phyloP scores from a whole-genome alignment of 129 eudicot genomes.

The Oenanthe sinensis region DNA sequence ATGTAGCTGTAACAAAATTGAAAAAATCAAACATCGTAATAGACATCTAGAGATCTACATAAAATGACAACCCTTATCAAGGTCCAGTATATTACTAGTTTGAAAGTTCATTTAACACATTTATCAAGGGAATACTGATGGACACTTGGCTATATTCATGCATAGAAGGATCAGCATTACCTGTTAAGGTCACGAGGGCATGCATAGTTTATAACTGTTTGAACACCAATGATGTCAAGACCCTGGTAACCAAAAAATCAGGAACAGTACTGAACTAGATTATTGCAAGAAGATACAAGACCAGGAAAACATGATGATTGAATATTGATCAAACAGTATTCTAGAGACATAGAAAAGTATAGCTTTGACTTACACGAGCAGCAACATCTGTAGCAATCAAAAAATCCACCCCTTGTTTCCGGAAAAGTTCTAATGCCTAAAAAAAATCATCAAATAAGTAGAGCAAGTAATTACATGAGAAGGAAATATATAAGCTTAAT shows the following conservation, averaged over 20 bases:
- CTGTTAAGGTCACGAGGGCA: constrained; percentile 89
- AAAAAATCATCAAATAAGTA: neutral
- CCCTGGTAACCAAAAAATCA: constrained; percentile 34
- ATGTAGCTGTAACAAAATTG: constrained; percentile 45
- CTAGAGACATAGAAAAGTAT: neutral
- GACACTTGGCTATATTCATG: neutral
- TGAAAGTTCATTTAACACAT: neutral
- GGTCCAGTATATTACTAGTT: neutral
- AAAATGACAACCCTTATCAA: neutral
- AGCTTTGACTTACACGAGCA: constrained; percentile 66
- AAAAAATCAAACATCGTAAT: neutral
- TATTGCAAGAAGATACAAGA: neutral
- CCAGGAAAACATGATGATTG: neutral
- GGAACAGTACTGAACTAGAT: neutral
- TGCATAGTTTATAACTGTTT: constrained; percentile 81
- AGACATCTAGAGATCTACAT: neutral
- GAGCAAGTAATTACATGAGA: neutral
- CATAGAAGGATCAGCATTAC: constrained; percentile 18
- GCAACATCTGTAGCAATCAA: constrained; percentile 89
- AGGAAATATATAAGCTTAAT: neutral
- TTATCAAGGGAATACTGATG: neutral
- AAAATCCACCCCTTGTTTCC: constrained; percentile 78
- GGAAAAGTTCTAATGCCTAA: constrained; percentile 80
- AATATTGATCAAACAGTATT: neutral
- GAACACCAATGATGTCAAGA: constrained; percentile 84